These are phyloP conservation scores for Blastobotrys capitulatus DNA, from an alignment of 1,139 yeast species.

Conservation along the genomic window DNA sequence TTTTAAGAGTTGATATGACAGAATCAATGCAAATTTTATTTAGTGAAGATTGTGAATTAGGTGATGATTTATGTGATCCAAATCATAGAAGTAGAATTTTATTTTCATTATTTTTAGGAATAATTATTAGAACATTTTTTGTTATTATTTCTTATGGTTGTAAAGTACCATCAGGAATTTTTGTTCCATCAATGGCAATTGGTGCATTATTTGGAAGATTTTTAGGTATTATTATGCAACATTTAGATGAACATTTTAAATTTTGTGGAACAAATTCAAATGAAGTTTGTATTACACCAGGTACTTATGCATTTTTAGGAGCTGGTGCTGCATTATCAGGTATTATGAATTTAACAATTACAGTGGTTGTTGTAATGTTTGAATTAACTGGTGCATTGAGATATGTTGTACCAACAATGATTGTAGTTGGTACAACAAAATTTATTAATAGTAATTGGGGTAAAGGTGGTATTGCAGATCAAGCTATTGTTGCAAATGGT, in stretches of 20 bases:
- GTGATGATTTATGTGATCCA: conserved; percentile 29
- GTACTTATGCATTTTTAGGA: conserved; percentile 92
- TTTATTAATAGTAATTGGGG: conserved; percentile 72
- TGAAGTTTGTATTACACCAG: conserved; percentile 72
- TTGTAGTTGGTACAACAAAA: conserved; percentile 88
- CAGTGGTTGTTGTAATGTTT: conserved; percentile 96
- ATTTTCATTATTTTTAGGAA: conserved; percentile 61
- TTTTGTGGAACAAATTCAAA: conserved; percentile 42
- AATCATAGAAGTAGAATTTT: conserved; percentile 27
- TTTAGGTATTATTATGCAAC: conserved; percentile 64
- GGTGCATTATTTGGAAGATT: conserved; percentile 94
- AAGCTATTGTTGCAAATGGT: conserved; percentile 86
- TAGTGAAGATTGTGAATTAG: conserved; percentile 61
- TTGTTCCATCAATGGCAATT: conserved; percentile 95
- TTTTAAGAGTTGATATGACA: conserved; percentile 84
- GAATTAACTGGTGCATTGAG: conserved; percentile 94
- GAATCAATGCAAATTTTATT: conserved; percentile 88
- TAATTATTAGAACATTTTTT: conserved; percentile 60
- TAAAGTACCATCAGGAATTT: conserved; percentile 92
- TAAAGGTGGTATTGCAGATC: conserved; percentile 87
- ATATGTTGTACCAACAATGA: conserved; percentile 92
- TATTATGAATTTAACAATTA: conserved; percentile 84
- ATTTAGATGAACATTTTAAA: conserved; percentile 42
- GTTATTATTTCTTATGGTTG: conserved; percentile 86
- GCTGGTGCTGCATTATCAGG: conserved; percentile 97